Evolutionary conservation across 805 yeast species (phyloP), one percentile per base, ranked within the genome.

Genomic region (Saccharomycopsis selenospora): DNA sequence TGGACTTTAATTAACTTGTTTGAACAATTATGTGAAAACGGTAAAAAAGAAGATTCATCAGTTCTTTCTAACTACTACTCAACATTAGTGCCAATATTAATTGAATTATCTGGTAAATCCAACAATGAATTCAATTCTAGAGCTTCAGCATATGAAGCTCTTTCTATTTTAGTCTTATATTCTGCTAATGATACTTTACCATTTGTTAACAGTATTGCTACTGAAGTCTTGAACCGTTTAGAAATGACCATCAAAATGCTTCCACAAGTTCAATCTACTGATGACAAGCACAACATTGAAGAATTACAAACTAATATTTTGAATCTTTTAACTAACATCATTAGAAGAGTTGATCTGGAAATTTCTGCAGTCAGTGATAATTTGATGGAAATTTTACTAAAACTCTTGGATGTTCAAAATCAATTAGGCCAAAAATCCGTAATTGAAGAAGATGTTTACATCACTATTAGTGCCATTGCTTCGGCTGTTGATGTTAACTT

Each of bases 81-180:
- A 22, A 69, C 71, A 13, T 67, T 93, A 46, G 77, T 88, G 20
- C 89, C 88, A 36, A 76, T 80, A 1, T 72, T 91, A 57, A 59
- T 89, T 36, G 73, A 76, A 57, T 77, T 89, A 33, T 79, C 93
- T 22, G 79, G 76, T 40, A 79, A 83, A 59, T 59, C 69, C 14
- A 96, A 88, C 60, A 93, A 93, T 60, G 98, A 91, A 62, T 75
- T 78, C 61, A 81, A 87, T 51, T 78, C 95, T 4, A 77, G 98
- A 61, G 91, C 98, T 1, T 88, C 97, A n/a, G 95, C 98, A 1
- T 93, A 88, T 64, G 96, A 95, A 66, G 95, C 97, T 0, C 69
- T 93, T 56, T 81, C 95, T 1, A 74, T 91, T 0, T 70, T 90
- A 60, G 95, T 91, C 22, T 73, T 80, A 43, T 84, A 76, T 64